Evolutionary conservation across 2,329 filamentous ascomycete species (phyloP), one percentile per base, ranked within the genome.

Genomic region (Mycocentrospora acerina): DNA sequence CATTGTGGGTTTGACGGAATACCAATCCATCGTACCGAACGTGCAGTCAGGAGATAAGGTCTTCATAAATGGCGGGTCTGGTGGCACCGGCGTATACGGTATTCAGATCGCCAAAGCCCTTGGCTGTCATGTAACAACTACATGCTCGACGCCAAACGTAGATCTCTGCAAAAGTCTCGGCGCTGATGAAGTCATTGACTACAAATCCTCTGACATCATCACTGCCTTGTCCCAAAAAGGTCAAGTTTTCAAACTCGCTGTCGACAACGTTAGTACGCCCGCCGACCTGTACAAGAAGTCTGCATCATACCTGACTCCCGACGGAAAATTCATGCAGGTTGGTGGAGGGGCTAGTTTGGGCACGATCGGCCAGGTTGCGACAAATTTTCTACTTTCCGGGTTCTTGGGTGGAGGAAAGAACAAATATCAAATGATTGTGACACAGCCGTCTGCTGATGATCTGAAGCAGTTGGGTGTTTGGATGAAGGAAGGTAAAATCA

Each of bases 41-140:
- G 62, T 65, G n/a, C 69, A 67, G 40, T 40, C 49, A 5, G 69
- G 68, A 6, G 72, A 78, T 35, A 76, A 72, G 50, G 71, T 86
- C 7, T 80, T 85, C 53, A 76, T 85, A 59, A 85, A 85, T 48
- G 82, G 81, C 10, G 81, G 81, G 0, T 79, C 74, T 5, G 83
- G 83, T 8, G 82, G 82, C 0, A 76, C 72, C 1, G 83, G 83
- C 0, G 72, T 74, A 0, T 83, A 75, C 40, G 76, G 72, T 1
- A 79, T 86, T 36, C 82, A 86, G 55, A 75, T 85, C 29, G 82
- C 81, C 7, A 85, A 83, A 57, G 67, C 69, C 0, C 54, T 80
- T 3, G 81, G 81, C 0, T 82, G 77, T 48, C 67, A 76, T 44
- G 82, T 86, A 22, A 79, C 76, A 2, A 71, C 72, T 2, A 75